Evolutionary conservation across 2,329 filamentous ascomycete genomes (phyloP).

Genomic region (Paecilomyces sp.): DNA sequence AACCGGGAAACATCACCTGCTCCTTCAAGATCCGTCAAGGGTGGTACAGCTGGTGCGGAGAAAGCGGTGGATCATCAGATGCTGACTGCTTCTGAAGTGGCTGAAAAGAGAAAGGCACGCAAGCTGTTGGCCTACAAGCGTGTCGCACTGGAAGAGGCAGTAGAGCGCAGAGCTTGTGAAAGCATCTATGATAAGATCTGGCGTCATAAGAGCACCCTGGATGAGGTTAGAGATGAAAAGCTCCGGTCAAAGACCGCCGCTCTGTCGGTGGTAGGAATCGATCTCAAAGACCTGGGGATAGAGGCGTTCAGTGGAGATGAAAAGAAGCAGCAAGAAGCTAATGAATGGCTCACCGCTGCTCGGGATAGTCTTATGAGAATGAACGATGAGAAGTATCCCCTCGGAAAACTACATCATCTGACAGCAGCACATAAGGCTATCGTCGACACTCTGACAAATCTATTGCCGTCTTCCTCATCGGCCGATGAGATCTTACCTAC

Average conservation of each 20-base stretch:
- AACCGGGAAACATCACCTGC: conserved; percentile 57
- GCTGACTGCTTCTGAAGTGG: conserved; percentile 80
- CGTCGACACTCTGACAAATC: conserved; percentile 69
- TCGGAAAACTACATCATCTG: conserved; percentile 84
- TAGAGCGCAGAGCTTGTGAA: conserved; percentile 80
- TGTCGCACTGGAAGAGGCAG: conserved; percentile 74
- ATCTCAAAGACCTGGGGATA: conserved; percentile 74
- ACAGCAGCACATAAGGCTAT: conserved; percentile 89
- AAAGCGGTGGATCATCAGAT: conserved; percentile 62
- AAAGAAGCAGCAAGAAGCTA: conserved; percentile 60
- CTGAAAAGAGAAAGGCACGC: conserved; percentile 69
- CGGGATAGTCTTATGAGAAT: conserved; percentile 67
- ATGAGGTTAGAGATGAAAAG: conserved; percentile 92
- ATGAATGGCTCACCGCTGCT: conserved; percentile 64
- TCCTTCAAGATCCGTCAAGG: conserved; percentile 52
- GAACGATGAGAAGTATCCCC: conserved; percentile 77
- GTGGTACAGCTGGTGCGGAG: conserved; percentile 38
- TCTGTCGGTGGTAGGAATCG: conserved; percentile 83
- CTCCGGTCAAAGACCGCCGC: conserved; percentile 90
- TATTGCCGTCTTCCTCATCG: conserved; percentile 69
- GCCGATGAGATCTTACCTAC: conserved; percentile 96
- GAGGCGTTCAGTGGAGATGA: conserved; percentile 59
- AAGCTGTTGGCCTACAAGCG: conserved; percentile 73
- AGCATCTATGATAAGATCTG: conserved; percentile 83
- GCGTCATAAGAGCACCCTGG: conserved; percentile 82